A percentile compares a stretch with the other conserved stretches of the same genome.
Evolutionary conservation across 352 stramenopile genomes (phyloP).

Genomic region (Pythium volutum): DNA sequence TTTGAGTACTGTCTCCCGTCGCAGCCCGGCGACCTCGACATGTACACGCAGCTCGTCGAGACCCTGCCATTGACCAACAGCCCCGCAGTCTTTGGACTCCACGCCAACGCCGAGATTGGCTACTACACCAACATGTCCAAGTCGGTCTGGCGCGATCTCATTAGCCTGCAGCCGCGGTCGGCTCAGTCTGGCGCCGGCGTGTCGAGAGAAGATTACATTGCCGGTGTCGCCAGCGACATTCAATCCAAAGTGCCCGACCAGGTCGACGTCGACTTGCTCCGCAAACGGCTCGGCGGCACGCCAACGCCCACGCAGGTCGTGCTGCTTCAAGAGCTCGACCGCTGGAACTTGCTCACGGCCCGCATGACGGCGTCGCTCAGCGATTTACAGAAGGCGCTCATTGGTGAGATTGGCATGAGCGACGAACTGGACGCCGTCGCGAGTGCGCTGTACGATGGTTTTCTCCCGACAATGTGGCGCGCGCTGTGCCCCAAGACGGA

Average conservation of each 20-base stretch:
- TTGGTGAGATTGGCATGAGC: slow-evolving; percentile 96
- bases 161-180: slow-evolving; percentile 89
- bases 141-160: slow-evolving; percentile 92
- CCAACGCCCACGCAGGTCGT: slow-evolving; percentile 91
- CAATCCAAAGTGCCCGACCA: slow-evolving; percentile 87
- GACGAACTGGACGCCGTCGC: slow-evolving; percentile 93
- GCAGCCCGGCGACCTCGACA: slow-evolving; percentile 55
- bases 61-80: slow-evolving; percentile 91
- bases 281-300: slow-evolving; percentile 66
- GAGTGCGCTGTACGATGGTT: slow-evolving; percentile 92
- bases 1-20: slow-evolving; percentile 89
- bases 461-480: slow-evolving; percentile 91
- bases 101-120: slow-evolving; percentile 95
- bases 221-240: slow-evolving; percentile 88
- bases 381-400: slow-evolving; percentile 91
- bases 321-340: slow-evolving; percentile 93
- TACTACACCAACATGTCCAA: slow-evolving; percentile 96
- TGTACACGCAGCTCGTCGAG: slow-evolving; percentile 86
- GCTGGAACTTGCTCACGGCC: slow-evolving; percentile 91
- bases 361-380: slow-evolving; percentile 83
- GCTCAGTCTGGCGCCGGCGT: slow-evolving; percentile 67
- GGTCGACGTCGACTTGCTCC: slow-evolving; percentile 86
- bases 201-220: slow-evolving; percentile 93
- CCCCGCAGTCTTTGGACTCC: slow-evolving; percentile 93
- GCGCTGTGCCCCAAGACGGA: slow-evolving; percentile 90